Conservation (phyloP, 2,329 filamentous ascomycete species). For the Beauveria caledonica region DNA sequence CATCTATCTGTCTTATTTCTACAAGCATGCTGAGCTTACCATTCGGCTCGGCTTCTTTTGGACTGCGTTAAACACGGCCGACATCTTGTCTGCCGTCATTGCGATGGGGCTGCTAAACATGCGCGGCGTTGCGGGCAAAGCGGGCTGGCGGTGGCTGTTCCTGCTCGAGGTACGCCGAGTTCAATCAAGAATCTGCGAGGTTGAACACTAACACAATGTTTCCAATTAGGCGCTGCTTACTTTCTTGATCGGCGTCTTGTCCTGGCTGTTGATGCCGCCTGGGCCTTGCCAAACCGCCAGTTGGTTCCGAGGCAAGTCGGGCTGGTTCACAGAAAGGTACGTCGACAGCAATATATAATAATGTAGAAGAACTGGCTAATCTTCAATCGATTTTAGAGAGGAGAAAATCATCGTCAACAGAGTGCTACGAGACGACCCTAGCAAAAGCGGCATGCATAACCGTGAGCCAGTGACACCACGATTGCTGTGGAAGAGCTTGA, state of each 20-base stretch:
- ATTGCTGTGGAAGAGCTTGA: conserved; percentile 39
- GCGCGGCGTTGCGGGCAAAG: conserved; percentile 32
- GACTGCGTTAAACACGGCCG: conserved; percentile 52
- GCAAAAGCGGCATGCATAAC: conserved; percentile 51
- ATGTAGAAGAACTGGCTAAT: neutral
- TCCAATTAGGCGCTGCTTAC: conserved; percentile 19
- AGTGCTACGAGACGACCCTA: conserved; percentile 45
- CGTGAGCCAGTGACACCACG: conserved; percentile 42
- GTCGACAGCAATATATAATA: neutral
- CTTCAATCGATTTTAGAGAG: conserved; percentile 24
- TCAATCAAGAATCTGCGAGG: neutral
- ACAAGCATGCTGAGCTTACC: conserved; percentile 62
- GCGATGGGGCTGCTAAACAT: conserved; percentile 30
- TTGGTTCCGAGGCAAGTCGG: conserved; percentile 41
- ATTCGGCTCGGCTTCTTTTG: conserved; percentile 61
- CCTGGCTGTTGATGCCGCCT: conserved; percentile 19
- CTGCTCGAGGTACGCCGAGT: conserved; percentile 36
- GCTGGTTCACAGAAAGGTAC: conserved; percentile 20
- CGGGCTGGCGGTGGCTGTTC: conserved; percentile 42
- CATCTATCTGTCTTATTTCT: conserved; percentile 67
- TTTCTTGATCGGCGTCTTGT: conserved; percentile 17
- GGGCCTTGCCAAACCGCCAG: conserved; percentile 36
- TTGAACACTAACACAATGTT: neutral
- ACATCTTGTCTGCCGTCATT: conserved; percentile 35
- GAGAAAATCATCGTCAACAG: conserved; percentile 53